phyloP scores from a whole-genome alignment of 1,284 basidiomycete species.

The Pseudozyma thailandica region DNA sequence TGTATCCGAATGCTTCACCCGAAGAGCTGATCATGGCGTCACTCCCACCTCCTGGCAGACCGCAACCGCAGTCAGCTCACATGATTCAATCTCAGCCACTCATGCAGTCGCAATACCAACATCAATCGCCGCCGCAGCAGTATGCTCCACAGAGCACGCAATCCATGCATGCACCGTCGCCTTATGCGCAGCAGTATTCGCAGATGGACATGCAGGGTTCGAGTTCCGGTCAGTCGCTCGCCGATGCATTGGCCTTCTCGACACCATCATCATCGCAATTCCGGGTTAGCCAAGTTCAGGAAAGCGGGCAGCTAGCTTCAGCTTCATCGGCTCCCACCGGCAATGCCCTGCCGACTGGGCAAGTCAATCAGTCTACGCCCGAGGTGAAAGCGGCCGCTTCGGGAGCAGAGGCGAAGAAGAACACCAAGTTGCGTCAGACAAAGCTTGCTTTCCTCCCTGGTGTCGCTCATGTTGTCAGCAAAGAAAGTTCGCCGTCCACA shows the following conservation, averaged over 20 bases:
- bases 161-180: neutral
- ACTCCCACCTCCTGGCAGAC: neutral
- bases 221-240: slow-evolving; percentile 21
- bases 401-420: neutral
- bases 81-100: neutral
- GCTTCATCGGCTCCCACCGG: too few species aligned
- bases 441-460: slow-evolving; percentile 23
- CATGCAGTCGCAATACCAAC: neutral
- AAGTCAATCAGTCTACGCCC: neutral
- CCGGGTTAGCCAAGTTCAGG: too few species aligned
- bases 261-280: neutral
- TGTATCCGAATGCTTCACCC: slow-evolving; percentile 8
- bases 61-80: neutral
- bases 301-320: too few species aligned
- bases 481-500: neutral
- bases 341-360: too few species aligned
- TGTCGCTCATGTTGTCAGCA: slow-evolving; percentile 15
- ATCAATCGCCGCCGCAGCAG: neutral
- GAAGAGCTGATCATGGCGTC: slow-evolving; percentile 12
- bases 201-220: neutral
- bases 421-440: slow-evolving; percentile 25
- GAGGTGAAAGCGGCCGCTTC: neutral
- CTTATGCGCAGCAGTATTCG: neutral
- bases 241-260: slow-evolving; percentile 22
- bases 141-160: neutral